phyloP scores from a whole-genome alignment of 441 rosid species.

The Pelargonium hybrid region DNA sequence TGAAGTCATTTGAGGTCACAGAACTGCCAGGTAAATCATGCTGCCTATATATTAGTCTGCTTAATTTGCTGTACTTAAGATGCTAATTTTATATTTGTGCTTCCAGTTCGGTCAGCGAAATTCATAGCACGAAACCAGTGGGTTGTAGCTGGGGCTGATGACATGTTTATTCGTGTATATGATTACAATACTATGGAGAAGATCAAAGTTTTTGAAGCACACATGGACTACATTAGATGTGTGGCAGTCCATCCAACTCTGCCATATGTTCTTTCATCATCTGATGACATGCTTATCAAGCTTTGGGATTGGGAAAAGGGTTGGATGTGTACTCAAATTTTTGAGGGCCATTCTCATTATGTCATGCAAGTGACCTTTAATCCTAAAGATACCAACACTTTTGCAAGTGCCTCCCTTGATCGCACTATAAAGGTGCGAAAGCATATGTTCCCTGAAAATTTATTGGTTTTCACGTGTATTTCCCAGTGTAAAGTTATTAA shows the following conservation, averaged over 20 bases:
- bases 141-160: constrained; percentile 75
- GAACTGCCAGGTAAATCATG: constrained; percentile 44
- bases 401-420: constrained; percentile 91
- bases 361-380: constrained; percentile 76
- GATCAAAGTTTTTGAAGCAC: constrained; percentile 78
- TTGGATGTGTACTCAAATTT: constrained; percentile 68
- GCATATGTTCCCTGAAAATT: constrained; percentile 5
- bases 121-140: constrained; percentile 61
- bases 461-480: constrained; percentile 5
- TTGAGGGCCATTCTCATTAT: constrained; percentile 81
- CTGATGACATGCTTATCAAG: constrained; percentile 81
- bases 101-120: constrained; percentile 65
- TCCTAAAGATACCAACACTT: constrained; percentile 56
- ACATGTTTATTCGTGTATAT: constrained; percentile 57
- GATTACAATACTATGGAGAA: constrained; percentile 67
- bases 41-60: not conserved
- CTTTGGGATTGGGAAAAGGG: constrained; percentile 96
- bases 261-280: constrained; percentile 66
- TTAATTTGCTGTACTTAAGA: not conserved
- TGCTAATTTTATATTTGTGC: constrained; percentile 9
- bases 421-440: constrained; percentile 56
- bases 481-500: constrained; percentile 10
- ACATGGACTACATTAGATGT: constrained; percentile 68
- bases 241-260: constrained; percentile 69
- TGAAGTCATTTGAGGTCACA: constrained; percentile 53